phyloP scores from a whole-genome alignment of 139 green algal genomes.

The Picochlorum sp. region DNA sequence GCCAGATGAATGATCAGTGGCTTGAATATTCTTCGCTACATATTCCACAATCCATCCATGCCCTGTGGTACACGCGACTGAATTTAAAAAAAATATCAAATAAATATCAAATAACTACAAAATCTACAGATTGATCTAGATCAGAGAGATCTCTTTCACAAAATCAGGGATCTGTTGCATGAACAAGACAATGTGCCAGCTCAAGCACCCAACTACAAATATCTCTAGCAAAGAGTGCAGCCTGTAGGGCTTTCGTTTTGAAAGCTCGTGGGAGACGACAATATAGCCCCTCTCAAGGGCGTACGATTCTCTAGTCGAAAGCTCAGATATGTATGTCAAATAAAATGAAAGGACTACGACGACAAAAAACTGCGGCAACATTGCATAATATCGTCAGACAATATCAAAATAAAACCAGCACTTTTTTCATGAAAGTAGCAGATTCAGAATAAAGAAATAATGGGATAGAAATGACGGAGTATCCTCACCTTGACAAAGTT shows the following conservation, averaged over 20 bases:
- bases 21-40: too few species aligned
- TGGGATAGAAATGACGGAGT: too few species aligned
- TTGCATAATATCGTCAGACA: background rate
- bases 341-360: background rate
- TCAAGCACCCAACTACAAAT: background rate
- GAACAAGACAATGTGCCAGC: background rate
- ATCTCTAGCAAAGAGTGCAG: background rate
- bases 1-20: too few species aligned
- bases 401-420: too few species aligned
- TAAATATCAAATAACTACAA: too few species aligned
- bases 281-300: background rate
- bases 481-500: background rate
- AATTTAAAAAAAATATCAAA: too few species aligned
- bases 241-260: background rate
- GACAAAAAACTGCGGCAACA: background rate
- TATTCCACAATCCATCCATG: too few species aligned
- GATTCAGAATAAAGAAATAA: too few species aligned
- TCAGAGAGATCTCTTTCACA: too few species aligned
- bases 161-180: background rate
- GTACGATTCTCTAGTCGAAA: background rate
- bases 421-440: too few species aligned
- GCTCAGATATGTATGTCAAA: background rate
- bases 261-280: background rate
- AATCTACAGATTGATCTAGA: too few species aligned
- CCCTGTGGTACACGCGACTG: too few species aligned